phyloP scores from a whole-genome alignment of 202 grass and related monocot genomes.

The Hordeum pubiflorum region DNA sequence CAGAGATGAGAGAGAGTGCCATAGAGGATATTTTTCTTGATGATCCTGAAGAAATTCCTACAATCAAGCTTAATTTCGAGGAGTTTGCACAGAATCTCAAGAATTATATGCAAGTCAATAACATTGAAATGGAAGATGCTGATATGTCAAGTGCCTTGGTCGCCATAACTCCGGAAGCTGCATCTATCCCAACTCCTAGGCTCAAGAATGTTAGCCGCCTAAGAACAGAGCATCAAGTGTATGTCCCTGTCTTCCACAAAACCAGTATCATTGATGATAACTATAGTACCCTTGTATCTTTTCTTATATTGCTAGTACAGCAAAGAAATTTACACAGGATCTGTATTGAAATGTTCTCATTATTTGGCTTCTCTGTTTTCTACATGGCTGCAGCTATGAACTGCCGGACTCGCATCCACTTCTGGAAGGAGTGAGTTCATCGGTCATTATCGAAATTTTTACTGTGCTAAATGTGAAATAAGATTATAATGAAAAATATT shows the following conservation, averaged over 20 bases:
- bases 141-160: slow-evolving; percentile 72
- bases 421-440: slow-evolving; percentile 52
- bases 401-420: slow-evolving; percentile 66
- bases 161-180: slow-evolving; percentile 46
- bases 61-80: slow-evolving; percentile 67
- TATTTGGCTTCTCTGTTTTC: slow-evolving; percentile 17
- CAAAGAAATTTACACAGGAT: background rate
- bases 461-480: background rate
- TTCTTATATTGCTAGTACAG: background rate
- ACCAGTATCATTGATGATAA: background rate
- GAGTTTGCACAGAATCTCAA: slow-evolving; percentile 70
- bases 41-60: slow-evolving; percentile 72
- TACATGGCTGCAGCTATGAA: slow-evolving; percentile 53
- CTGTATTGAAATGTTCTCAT: background rate
- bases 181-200: slow-evolving; percentile 65
- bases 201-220: slow-evolving; percentile 72
- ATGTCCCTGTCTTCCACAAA: slow-evolving; percentile 28
- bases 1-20: slow-evolving; percentile 36
- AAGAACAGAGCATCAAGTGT: slow-evolving; percentile 87
- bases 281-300: background rate
- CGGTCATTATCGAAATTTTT: background rate
- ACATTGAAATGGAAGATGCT: slow-evolving; percentile 62
- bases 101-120: slow-evolving; percentile 68
- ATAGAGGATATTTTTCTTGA: slow-evolving; percentile 71
- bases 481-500: slow-evolving; percentile 15